A percentile compares a stretch with the other conserved stretches of the same genome.
Conservation (phyloP, 139 green algal genomes). For the Haematococcus lacustris region DNA sequence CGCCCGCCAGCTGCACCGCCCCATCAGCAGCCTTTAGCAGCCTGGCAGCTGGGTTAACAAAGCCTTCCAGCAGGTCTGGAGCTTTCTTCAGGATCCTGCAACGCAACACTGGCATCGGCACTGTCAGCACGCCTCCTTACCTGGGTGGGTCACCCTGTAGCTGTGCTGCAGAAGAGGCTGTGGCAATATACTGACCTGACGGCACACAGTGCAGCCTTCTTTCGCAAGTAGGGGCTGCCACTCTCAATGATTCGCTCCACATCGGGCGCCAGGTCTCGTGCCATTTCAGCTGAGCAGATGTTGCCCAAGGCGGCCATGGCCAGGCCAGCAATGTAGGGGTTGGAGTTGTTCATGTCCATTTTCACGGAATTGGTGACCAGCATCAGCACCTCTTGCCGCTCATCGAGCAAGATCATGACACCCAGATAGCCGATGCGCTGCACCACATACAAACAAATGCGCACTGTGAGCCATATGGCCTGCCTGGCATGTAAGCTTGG, state of each 20-base stretch:
- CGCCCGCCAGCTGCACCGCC: slow-evolving; percentile 74
- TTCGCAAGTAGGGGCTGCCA: slow-evolving; percentile 80
- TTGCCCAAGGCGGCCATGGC: slow-evolving; percentile 92
- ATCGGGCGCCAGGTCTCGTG: slow-evolving; percentile 88
- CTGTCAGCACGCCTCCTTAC: no score
- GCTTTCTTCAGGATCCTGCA: slow-evolving; percentile 84
- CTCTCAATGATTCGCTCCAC: slow-evolving; percentile 77
- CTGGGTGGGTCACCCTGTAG: no score
- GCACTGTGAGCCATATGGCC: neutral
- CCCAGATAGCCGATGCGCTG: slow-evolving; percentile 96
- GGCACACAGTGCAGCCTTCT: slow-evolving; percentile 90
- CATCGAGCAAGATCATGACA: slow-evolving; percentile 95
- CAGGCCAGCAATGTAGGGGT: slow-evolving; percentile 86
- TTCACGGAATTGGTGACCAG: slow-evolving; percentile 98
- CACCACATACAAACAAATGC: neutral
- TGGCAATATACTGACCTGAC: slow-evolving; percentile 41
- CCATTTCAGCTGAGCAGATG: slow-evolving; percentile 96
- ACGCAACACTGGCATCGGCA: neutral
- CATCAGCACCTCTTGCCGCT: slow-evolving; percentile 99
- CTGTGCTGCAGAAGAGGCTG: no score
- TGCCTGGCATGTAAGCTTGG: neutral
- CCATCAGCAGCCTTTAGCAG: slow-evolving; percentile 88
- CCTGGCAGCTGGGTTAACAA: slow-evolving; percentile 57
- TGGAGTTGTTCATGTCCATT: slow-evolving; percentile 82
- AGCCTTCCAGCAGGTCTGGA: slow-evolving; percentile 85